A percentile compares a stretch with the other conserved stretches of the same genome.
These are phyloP conservation scores for Aspergillus sp. DNA, from an alignment of 2,329 filamentous ascomycete species.

Conservation along the genomic window DNA sequence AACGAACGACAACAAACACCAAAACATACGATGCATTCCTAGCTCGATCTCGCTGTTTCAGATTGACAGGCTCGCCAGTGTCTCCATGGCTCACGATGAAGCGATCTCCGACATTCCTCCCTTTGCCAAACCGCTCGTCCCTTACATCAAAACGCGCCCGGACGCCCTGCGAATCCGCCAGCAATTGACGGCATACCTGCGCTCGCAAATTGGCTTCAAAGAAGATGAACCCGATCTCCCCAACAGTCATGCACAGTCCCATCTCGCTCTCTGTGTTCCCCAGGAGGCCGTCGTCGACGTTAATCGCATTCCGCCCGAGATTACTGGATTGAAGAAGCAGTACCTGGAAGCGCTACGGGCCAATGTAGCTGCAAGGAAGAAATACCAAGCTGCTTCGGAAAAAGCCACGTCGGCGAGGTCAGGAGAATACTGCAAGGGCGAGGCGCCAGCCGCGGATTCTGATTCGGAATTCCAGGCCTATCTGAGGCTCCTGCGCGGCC, in stretches of 20 bases:
- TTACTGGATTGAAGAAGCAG: conserved; percentile 34
- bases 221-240: conserved; percentile 17
- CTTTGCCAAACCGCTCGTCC: conserved; percentile 26
- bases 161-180: conserved; percentile 32
- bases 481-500: conserved; percentile 37
- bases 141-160: conserved; percentile 31
- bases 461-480: conserved; percentile 30
- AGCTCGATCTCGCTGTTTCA: background rate
- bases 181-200: conserved; percentile 29
- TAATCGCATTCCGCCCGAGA: conserved; percentile 27
- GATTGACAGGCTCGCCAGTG: background rate
- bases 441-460: conserved; percentile 9
- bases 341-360: conserved; percentile 40
- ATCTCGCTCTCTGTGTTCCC: conserved; percentile 28
- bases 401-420: conserved; percentile 21
- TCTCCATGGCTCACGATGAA: conserved; percentile 15
- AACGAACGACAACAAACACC: conserved; percentile 10
- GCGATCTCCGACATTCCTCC: conserved; percentile 21
- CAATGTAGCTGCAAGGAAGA: conserved; percentile 31
- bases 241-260: conserved; percentile 16
- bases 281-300: conserved; percentile 22
- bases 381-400: conserved; percentile 27
- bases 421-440: conserved; percentile 13
- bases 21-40: conserved; percentile 1
- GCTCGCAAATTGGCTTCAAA: conserved; percentile 25